Percentiles rank a stretch among this genome's conserved stretches.
Evolutionary conservation across 805 yeast species (phyloP).

Genomic region (Torulaspora indica): DNA sequence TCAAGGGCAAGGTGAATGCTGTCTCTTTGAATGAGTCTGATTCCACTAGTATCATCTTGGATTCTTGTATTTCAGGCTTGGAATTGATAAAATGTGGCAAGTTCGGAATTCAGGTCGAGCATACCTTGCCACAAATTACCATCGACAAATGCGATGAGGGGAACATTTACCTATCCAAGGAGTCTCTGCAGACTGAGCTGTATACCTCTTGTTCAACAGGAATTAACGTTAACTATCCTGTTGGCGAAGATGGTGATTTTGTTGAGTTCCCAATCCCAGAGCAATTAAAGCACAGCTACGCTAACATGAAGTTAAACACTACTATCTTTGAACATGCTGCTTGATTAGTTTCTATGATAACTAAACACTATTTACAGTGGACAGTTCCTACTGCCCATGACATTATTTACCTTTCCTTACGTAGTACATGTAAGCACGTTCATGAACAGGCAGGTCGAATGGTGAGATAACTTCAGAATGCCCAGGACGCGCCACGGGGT

Average conservation of each 20-base stretch:
- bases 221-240: slow-evolving; percentile 78
- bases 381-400: neutral
- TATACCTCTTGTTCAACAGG: slow-evolving; percentile 83
- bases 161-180: slow-evolving; percentile 67
- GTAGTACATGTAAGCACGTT: slow-evolving; percentile 93
- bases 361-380: slow-evolving; percentile 16
- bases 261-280: slow-evolving; percentile 85
- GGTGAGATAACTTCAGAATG: slow-evolving; percentile 95
- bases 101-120: slow-evolving; percentile 81
- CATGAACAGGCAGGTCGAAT: slow-evolving; percentile 72
- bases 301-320: slow-evolving; percentile 57
- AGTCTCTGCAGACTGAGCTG: slow-evolving; percentile 68
- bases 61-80: slow-evolving; percentile 78
- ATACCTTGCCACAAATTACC: slow-evolving; percentile 75
- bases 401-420: slow-evolving; percentile 57
- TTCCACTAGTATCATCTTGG: slow-evolving; percentile 73
- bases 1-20: slow-evolving; percentile 89
- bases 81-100: slow-evolving; percentile 77
- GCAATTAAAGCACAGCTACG: slow-evolving; percentile 74
- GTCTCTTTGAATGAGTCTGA: slow-evolving; percentile 70
- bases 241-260: slow-evolving; percentile 63
- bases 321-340: slow-evolving; percentile 81
- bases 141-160: slow-evolving; percentile 89
- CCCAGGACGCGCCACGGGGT: slow-evolving; percentile 96
- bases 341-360: slow-evolving; percentile 30